Base-by-base conservation (phyloP, 208 protist genomes). In the Kentomonas sorsogonicus region DNA sequence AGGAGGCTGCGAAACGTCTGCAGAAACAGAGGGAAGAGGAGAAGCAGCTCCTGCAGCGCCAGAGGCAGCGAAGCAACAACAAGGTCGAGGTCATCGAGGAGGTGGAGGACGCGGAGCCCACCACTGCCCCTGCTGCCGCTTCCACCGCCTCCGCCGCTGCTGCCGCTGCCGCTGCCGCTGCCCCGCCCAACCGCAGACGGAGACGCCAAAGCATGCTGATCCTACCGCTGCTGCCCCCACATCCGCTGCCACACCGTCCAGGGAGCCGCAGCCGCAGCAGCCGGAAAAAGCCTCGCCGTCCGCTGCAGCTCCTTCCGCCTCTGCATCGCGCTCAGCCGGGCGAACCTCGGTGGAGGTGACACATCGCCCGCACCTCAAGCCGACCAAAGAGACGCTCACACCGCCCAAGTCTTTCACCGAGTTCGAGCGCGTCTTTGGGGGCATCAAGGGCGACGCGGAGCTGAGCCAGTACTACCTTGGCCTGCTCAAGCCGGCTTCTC, bases 41-140 rank as follows among this genome's bases (percentile, higher is more conserved):
- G 36, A 52, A 74, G 38, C 55, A 60, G 2, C 22, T 55, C 27
- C 66, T 61, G 15, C 64, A 69, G 51, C 71, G 78, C n/a, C 66
- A 64, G 50, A n/a, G n/a, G n/a, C n/a, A n/a, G n/a, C n/a, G n/a
- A n/a, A n/a, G n/a, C n/a, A 70, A 69, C 36, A 52, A 61, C 41
- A 69, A 80, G n/a, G 83, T 94, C 1, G 83, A 94, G 62, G 62
- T 89, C 29, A 64, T 94, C 23, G 82, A 90, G 38, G 82, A 88
- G 18, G 69, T 77, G 15, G 67, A 70, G 30, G 63, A 72, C 23
- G 52, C 69, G 62, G 33, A 0, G 38, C 31, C 10, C 62, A n/a
- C 26, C 58, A 18, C n/a, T 57, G 6, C 22, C 52, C 10, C 18
- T 43, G 16, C 11, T 40, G 16, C 26, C 25, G 29, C 25, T 64